Base-by-base conservation (phyloP, 805 yeast species). In the Candida loeiensis region DNA sequence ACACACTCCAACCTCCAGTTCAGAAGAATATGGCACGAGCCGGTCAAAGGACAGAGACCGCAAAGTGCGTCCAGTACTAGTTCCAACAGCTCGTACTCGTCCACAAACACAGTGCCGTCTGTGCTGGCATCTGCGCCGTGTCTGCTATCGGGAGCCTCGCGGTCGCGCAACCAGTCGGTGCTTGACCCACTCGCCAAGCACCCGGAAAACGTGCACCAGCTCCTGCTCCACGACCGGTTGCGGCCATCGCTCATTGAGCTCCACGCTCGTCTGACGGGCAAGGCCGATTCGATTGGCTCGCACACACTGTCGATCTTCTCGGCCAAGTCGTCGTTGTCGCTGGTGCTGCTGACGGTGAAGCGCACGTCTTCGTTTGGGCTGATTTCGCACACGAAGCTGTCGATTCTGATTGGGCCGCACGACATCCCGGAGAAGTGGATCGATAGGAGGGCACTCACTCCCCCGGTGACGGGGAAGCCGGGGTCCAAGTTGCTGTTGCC, bases 221-320 rank as follows among this genome's bases (percentile, higher is more conserved):
- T 9, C 40, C 49, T 18, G 43, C 21, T 53, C 24, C 54, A 47
- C 22, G 69, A 66, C 29, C 50, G 53, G 19, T 46, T 65, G 34
- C 51, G 71, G 32, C 70, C 71, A 4, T 63, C 67, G 5, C 49
- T 65, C 27, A 50, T 63, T 17, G 71, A 64, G 45, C 45, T 65
- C 25, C 63, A 63, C 40, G 30, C 26, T 2, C 39, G 21, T 27
- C 19, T 36, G 31, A 35, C 35, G 31, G 25, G 35, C n/a, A 41
- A 46, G 30, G 39, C 35, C 24, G 61, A 56, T 34, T 56, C 64
- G 7, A 52, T 60, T 18, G 59, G 58, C 12, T 58, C 64, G 6
- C 56, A 46, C 13, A 46, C 61, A 4, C 55, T 65, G 18, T 64
- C 71, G 9, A 45, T 67, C 4, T 66, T 67, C 42, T 63, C 71